phyloP scores from a whole-genome alignment of 164 flowering plant species.

The Chloranthus sessilifolius region DNA sequence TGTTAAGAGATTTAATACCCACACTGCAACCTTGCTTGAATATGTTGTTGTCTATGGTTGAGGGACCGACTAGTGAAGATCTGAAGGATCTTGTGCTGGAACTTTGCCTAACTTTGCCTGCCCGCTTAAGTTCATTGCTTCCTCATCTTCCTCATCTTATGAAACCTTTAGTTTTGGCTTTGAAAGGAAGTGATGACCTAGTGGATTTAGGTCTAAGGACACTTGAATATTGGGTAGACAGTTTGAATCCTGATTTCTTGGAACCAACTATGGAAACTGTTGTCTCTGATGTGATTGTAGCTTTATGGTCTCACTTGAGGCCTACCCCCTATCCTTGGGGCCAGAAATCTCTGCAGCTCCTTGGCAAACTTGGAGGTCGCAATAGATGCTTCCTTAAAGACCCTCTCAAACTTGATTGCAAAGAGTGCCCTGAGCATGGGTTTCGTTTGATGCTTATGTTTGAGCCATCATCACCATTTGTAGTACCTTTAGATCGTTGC shows the following conservation, averaged over 20 bases:
- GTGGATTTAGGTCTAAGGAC: slow-evolving; percentile 85
- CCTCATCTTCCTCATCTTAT: slow-evolving; percentile 91
- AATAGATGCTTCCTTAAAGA: slow-evolving; percentile 94
- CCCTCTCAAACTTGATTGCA: slow-evolving; percentile 96
- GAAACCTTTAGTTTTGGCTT: slow-evolving; percentile 92
- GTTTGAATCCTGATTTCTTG: slow-evolving; percentile 96
- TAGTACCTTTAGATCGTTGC: slow-evolving; percentile 97
- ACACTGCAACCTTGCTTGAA: slow-evolving; percentile 81
- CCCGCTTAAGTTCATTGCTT: slow-evolving; percentile 85
- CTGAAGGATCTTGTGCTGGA: slow-evolving; percentile 90
- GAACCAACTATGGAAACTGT: slow-evolving; percentile 98
- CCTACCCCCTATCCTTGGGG: slow-evolving; percentile 98
- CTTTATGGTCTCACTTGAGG: slow-evolving; percentile 93
- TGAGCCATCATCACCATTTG: slow-evolving; percentile 94
- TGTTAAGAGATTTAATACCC: slow-evolving; percentile 77
- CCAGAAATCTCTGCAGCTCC: slow-evolving; percentile 78
- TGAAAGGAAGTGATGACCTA: slow-evolving; percentile 86
- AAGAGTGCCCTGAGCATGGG: slow-evolving; percentile 99
- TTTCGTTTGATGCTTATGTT: slow-evolving; percentile 92
- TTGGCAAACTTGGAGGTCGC: slow-evolving; percentile 98
- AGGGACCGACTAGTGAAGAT: slow-evolving; percentile 94
- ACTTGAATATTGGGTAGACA: slow-evolving; percentile 97
- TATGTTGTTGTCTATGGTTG: slow-evolving; percentile 90
- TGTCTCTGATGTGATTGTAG: slow-evolving; percentile 89
- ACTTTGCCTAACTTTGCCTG: slow-evolving; percentile 89